Percentiles rank a stretch among this genome's conserved stretches.
Evolutionary conservation across 2,329 filamentous ascomycete genomes (phyloP).

Genomic region (Neofusicoccum parvum): DNA sequence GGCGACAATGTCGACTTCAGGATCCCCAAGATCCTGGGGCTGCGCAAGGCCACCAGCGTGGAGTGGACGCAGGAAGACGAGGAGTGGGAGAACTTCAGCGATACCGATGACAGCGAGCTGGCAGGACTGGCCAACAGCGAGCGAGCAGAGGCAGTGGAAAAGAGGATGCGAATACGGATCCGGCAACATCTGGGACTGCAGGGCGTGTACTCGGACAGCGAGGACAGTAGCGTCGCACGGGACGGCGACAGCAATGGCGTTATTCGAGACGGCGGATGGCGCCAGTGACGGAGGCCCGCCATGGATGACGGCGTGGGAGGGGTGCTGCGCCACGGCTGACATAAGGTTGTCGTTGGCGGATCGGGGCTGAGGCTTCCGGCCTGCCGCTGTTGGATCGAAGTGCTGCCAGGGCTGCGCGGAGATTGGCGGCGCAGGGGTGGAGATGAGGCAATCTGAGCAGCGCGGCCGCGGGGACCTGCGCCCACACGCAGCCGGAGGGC

Average conservation of each 20-base stretch:
- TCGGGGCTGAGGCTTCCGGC: neutral
- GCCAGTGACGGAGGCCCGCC: conserved; percentile 2
- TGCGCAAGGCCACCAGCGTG: neutral
- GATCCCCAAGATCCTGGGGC: conserved; percentile 8
- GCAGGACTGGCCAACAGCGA: neutral
- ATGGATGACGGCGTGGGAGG: conserved; percentile 1
- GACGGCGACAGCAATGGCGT: conserved; percentile 11
- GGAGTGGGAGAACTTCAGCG: conserved; percentile 17
- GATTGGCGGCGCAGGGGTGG: neutral
- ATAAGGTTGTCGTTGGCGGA: neutral
- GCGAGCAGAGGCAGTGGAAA: conserved; percentile 2
- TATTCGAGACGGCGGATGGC: conserved; percentile 9
- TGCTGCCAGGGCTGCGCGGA: too few species aligned
- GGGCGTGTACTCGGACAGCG: conserved; percentile 1
- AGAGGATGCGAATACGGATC: neutral
- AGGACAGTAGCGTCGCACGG: conserved; percentile 14
- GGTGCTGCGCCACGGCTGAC: conserved; percentile 22
- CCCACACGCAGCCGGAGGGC: neutral
- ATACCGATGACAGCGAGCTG: neutral
- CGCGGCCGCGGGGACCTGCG: neutral
- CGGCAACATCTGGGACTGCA: neutral
- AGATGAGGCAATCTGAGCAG: neutral
- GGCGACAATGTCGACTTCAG: neutral
- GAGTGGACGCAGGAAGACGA: conserved; percentile 2
- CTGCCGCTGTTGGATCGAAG: neutral